Percentiles rank a stretch among this genome's conserved stretches.
These are phyloP conservation scores for Capronia epimyces DNA, from an alignment of 2,329 filamentous ascomycete species.

Conservation along the genomic window DNA sequence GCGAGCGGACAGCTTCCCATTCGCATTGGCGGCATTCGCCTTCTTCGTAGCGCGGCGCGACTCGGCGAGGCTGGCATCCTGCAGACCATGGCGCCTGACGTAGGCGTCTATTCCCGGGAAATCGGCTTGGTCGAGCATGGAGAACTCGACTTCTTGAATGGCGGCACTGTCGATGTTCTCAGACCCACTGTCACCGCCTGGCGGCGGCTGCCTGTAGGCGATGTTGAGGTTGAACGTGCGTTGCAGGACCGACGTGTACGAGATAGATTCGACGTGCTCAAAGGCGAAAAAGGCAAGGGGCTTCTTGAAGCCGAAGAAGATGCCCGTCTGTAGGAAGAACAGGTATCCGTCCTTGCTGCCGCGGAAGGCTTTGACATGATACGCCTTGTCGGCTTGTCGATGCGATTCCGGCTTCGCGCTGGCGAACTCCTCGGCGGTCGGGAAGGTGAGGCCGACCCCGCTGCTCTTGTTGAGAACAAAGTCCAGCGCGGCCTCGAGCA, in stretches of 20 bases:
- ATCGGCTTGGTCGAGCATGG: slow-evolving; percentile 61
- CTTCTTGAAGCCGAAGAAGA: slow-evolving; percentile 62
- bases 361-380: slow-evolving; percentile 58
- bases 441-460: slow-evolving; percentile 48
- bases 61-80: slow-evolving; percentile 60
- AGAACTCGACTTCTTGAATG: slow-evolving; percentile 56
- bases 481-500: slow-evolving; percentile 47
- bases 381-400: slow-evolving; percentile 58
- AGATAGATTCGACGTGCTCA: slow-evolving; percentile 53
- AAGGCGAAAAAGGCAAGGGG: slow-evolving; percentile 60
- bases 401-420: slow-evolving; percentile 57
- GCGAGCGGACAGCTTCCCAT: slow-evolving; percentile 1
- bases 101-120: slow-evolving; percentile 59
- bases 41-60: slow-evolving; percentile 53
- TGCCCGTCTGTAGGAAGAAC: slow-evolving; percentile 57
- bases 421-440: slow-evolving; percentile 53
- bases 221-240: slow-evolving; percentile 63
- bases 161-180: slow-evolving; percentile 22
- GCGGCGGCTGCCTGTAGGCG: slow-evolving; percentile 32
- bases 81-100: slow-evolving; percentile 55
- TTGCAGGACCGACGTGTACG: slow-evolving; percentile 60
- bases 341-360: slow-evolving; percentile 64
- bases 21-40: slow-evolving; percentile 40
- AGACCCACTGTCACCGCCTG: slow-evolving; percentile 6
- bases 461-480: slow-evolving; percentile 40